Evolutionary conservation across 768 basidiomycete genomes (phyloP).

Genomic region (Lactifluus volemus): DNA sequence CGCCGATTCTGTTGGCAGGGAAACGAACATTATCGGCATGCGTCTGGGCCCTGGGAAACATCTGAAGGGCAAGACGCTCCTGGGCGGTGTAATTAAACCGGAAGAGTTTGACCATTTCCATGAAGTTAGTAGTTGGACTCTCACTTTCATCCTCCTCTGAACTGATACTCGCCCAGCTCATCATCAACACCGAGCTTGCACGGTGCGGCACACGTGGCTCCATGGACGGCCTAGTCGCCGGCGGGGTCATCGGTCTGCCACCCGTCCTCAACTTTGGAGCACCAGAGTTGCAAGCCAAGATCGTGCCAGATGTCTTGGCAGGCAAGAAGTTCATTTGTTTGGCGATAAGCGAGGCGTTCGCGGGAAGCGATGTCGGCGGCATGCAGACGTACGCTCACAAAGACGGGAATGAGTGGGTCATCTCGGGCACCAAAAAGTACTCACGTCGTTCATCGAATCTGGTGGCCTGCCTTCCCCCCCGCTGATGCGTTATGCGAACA

Average conservation of each 20-base stretch:
- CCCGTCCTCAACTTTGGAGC: conserved; percentile 85
- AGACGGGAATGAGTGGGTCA: conserved; percentile 81
- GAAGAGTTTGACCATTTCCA: conserved; percentile 95
- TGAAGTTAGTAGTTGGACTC: conserved; percentile 40
- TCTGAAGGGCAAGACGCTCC: conserved; percentile 64
- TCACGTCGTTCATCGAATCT: conserved; percentile 9
- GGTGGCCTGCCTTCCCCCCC: neutral
- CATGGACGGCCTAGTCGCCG: conserved; percentile 77
- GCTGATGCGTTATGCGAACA: conserved; percentile 24
- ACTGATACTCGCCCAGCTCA: conserved; percentile 39
- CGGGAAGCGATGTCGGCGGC: conserved; percentile 79
- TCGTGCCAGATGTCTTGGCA: conserved; percentile 64
- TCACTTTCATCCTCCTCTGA: neutral
- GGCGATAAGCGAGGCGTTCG: conserved; percentile 92
- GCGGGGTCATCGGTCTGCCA: conserved; percentile 80
- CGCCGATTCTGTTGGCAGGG: conserved; percentile 33
- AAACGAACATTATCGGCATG: conserved; percentile 78
- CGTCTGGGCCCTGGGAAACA: conserved; percentile 87
- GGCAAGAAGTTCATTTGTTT: conserved; percentile 83
- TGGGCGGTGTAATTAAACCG: conserved; percentile 66
- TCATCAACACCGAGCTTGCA: conserved; percentile 73
- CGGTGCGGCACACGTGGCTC: conserved; percentile 82
- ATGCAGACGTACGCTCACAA: conserved; percentile 77
- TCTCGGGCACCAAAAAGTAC: conserved; percentile 91
- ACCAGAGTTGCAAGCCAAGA: conserved; percentile 55